Base-by-base conservation (phyloP, 2,329 filamentous ascomycete species). In the Trichoderma endophyticum region DNA sequence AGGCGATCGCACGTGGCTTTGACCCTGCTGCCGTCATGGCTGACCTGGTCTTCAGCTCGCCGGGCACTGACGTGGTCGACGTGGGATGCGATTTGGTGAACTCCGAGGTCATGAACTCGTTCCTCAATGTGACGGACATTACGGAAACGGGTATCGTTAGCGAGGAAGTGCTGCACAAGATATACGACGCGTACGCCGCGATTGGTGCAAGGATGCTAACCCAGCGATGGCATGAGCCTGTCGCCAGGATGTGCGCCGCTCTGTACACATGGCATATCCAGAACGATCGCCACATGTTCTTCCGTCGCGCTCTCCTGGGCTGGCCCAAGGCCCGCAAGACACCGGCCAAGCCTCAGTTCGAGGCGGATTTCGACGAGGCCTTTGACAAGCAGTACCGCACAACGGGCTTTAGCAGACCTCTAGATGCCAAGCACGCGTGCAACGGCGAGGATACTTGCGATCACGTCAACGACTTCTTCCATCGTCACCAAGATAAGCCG, bases 181-280 rank as follows among this genome's bases (percentile, higher is more conserved):
- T 74, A 7, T 76, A 76, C 64, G 75, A 76, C 34, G 75, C 75
- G 43, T 76, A 73, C 30, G 73, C 75, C 28, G 73, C 73, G 7
- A 71, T 64, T 1, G 75, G 78, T 8, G 78, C 77, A 32, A 76
- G 78, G 43, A 78, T 78, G 74, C 71, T 80, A 34, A 80, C 78
- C 2, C 72, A 79, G 64, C 73, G 78, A 36, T 80, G 78, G 78
- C 75, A 78, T n/a, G 78, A 80, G 57, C 78, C 78, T 14, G 76
- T 77, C 6, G 78, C 78, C 26, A 75, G 77, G 54, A 79, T 80
- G 78, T 78, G 77, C 48, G 75, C 78, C 11, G 76, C 76, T 3
- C 66, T 80, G 9, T 80, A 80, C 48, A 77, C 77, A 14, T 80
- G 78, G 78, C 78, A 80, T 59, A 79, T 80, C 2, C 77, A 78